phyloP scores from a whole-genome alignment of 768 basidiomycete genomes.

The Naematelia aurantialba region DNA sequence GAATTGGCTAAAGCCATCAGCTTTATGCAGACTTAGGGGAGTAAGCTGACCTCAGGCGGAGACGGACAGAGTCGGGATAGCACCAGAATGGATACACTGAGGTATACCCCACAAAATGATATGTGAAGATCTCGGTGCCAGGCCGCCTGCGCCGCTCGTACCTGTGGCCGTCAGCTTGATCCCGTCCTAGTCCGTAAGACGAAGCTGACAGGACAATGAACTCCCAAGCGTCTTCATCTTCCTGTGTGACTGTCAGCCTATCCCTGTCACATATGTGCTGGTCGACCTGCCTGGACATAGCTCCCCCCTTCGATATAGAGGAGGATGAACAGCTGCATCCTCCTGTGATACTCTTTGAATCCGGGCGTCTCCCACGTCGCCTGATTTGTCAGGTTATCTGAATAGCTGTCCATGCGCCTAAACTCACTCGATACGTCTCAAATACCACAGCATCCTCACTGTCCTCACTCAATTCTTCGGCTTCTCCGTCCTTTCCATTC shows the following conservation, averaged over 20 bases:
- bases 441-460: constrained; percentile 66
- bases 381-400: constrained; percentile 52
- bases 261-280: neutral
- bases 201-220: constrained; percentile 69
- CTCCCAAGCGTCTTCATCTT: constrained; percentile 91
- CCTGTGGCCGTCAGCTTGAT: neutral
- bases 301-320: constrained; percentile 94
- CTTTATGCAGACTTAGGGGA: neutral
- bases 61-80: constrained; percentile 82
- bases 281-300: constrained; percentile 64
- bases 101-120: constrained; percentile 92
- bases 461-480: constrained; percentile 52
- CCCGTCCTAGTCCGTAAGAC: neutral
- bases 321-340: constrained; percentile 90
- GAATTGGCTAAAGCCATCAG: constrained; percentile 67
- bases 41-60: constrained; percentile 70
- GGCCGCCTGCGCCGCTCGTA: constrained; percentile 62
- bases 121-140: constrained; percentile 54
- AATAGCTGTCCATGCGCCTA: neutral
- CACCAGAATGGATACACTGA: constrained; percentile 93
- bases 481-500: constrained; percentile 11
- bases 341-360: constrained; percentile 82
- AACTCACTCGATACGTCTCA: constrained; percentile 84
- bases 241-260: constrained; percentile 49
- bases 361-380: constrained; percentile 78